Conservation (phyloP, 306 rosid species). For the Oxytropis ochrocephala region DNA sequence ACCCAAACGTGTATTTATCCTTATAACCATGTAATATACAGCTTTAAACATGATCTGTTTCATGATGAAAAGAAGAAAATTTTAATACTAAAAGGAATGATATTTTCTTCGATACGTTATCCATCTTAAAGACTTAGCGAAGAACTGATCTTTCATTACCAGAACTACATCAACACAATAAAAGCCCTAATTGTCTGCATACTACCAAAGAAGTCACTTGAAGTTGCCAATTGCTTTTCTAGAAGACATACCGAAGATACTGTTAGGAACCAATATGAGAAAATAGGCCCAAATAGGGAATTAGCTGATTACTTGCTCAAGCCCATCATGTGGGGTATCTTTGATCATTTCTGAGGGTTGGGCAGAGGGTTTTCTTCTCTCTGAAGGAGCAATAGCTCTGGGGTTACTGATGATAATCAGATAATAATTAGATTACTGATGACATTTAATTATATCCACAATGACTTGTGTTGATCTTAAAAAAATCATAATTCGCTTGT, state of each 20-base stretch:
- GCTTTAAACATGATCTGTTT: not conserved
- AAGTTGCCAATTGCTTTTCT: not conserved
- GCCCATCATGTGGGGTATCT: no score
- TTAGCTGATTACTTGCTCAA: no score
- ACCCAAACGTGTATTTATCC: not conserved
- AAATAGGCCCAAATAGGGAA: no score
- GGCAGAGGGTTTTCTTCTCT: no score
- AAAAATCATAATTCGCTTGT: not conserved
- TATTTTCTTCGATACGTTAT: no score
- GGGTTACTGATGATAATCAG: not conserved
- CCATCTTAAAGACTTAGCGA: not conserved
- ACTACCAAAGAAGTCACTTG: not conserved
- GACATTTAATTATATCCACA: not conserved
- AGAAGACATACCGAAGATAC: conserved; percentile 10
- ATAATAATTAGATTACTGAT: not conserved
- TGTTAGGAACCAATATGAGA: no score
- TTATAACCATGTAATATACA: not conserved
- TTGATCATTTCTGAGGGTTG: no score
- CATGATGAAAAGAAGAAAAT: not conserved
- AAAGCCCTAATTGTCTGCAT: not conserved
- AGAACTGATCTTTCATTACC: not conserved
- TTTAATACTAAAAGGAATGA: not conserved
- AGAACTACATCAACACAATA: not conserved
- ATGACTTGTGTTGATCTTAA: not conserved
- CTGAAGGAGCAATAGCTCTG: no score